Evolutionary conservation across 1,284 basidiomycete species (phyloP).

Genomic region (Porodaedalea pini): DNA sequence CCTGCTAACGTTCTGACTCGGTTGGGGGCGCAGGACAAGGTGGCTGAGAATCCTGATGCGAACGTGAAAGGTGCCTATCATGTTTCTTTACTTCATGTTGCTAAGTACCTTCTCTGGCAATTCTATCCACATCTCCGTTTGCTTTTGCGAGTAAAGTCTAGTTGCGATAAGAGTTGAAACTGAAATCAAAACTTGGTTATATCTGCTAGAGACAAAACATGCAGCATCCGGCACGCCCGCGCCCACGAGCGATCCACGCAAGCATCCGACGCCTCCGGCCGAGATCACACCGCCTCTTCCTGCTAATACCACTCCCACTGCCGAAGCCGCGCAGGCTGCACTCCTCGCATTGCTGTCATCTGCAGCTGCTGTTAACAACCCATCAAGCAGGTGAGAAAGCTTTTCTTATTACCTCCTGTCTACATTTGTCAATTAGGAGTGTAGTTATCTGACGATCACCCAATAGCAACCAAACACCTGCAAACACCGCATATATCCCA

Average conservation of each 20-base stretch:
- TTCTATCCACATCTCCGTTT: conserved; percentile 47
- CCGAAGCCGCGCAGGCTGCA: conserved; percentile 52
- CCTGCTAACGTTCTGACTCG: conserved; percentile 64
- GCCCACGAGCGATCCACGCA: conserved; percentile 41
- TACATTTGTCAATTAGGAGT: background rate
- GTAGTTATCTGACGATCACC: conserved; percentile 10
- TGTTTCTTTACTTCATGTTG: conserved; percentile 53
- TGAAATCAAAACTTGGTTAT: conserved; percentile 58
- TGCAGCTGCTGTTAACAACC: conserved; percentile 40
- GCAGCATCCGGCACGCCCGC: conserved; percentile 34
- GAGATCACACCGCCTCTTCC: conserved; percentile 26
- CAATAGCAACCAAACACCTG: conserved; percentile 53
- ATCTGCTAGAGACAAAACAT: conserved; percentile 59
- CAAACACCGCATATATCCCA: conserved; percentile 42
- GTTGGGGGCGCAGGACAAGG: conserved; percentile 61
- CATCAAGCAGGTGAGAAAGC: conserved; percentile 27
- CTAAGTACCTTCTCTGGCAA: conserved; percentile 76
- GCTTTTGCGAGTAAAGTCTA: conserved; percentile 23
- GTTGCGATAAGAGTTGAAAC: conserved; percentile 52
- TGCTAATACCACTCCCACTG: conserved; percentile 24
- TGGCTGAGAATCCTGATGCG: conserved; percentile 32
- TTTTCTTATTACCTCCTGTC: background rate
- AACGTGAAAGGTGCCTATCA: conserved; percentile 77
- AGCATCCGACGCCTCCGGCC: conserved; percentile 29
- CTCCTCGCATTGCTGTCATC: conserved; percentile 65